These are phyloP conservation scores for Penicillium cosmopolitanum DNA, from an alignment of 495 filamentous ascomycete species.

Conservation along the genomic window DNA sequence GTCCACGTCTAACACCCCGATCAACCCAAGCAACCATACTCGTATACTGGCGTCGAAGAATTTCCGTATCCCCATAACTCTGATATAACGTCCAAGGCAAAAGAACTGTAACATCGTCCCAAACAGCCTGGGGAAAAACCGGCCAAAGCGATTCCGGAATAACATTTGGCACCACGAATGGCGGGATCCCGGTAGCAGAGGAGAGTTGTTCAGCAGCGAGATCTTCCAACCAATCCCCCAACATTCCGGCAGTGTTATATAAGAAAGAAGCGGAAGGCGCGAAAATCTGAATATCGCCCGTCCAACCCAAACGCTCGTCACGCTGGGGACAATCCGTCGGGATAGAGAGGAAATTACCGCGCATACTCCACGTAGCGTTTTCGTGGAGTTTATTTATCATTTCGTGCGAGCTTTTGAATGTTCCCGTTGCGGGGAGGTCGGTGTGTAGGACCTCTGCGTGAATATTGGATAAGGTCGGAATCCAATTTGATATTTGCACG, in stretches of 20 bases:
- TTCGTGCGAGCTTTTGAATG: conserved; percentile 50
- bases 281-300: conserved; percentile 59
- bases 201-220: conserved; percentile 42
- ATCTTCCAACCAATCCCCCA: conserved; percentile 53
- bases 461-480: conserved; percentile 32
- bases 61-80: conserved; percentile 42
- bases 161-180: conserved; percentile 48
- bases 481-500: conserved; percentile 54
- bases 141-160: conserved; percentile 32
- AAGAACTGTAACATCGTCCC: conserved; percentile 51
- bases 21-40: conserved; percentile 51
- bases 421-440: conserved; percentile 51
- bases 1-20: conserved; percentile 42
- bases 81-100: conserved; percentile 49
- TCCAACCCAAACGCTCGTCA: conserved; percentile 62
- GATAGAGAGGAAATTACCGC: conserved; percentile 57
- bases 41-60: conserved; percentile 41
- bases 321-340: conserved; percentile 61
- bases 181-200: conserved; percentile 28
- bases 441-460: conserved; percentile 53
- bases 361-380: conserved; percentile 58
- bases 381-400: conserved; percentile 53
- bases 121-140: conserved; percentile 38
- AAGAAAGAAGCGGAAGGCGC: conserved; percentile 54
- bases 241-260: conserved; percentile 54